phyloP scores from a whole-genome alignment of 495 filamentous ascomycete species.

The Aspergillus kassunensis region DNA sequence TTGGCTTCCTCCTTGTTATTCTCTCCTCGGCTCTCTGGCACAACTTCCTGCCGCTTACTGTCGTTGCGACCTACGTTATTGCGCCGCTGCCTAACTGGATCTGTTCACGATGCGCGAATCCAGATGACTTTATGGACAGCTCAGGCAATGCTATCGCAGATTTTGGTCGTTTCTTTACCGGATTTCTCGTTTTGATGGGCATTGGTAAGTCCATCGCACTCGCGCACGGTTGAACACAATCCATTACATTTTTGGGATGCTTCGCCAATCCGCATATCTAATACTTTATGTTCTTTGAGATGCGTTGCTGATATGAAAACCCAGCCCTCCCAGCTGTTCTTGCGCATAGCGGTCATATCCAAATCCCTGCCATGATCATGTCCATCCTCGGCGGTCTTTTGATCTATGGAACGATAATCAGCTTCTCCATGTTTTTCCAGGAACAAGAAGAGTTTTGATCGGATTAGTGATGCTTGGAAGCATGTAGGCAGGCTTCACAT shows the following conservation, averaged over 20 bases:
- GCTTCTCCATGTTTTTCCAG: constrained; percentile 96
- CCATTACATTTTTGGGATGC: not conserved
- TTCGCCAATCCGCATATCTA: not conserved
- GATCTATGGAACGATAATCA: constrained; percentile 97
- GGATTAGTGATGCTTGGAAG: not conserved
- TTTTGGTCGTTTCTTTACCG: constrained; percentile 90
- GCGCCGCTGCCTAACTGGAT: constrained; percentile 96
- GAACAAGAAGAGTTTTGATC: constrained; percentile 84
- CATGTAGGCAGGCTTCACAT: not conserved
- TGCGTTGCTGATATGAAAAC: too few relatives aligned
- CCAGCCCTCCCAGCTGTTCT: constrained; percentile 90
- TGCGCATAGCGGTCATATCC: constrained; percentile 77
- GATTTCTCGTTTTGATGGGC: constrained; percentile 96
- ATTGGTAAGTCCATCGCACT: constrained; percentile 65
- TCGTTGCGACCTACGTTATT: constrained; percentile 91
- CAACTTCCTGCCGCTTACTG: constrained; percentile 88
- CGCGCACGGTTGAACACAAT: not conserved
- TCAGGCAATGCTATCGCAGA: constrained; percentile 76
- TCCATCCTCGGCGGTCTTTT: constrained; percentile 84
- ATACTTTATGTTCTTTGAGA: not conserved
- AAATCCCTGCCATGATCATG: constrained; percentile 89
- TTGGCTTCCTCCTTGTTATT: constrained; percentile 98
- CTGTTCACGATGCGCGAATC: constrained; percentile 78
- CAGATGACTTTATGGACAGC: constrained; percentile 96
- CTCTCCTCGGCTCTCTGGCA: constrained; percentile 92